Evolutionary conservation across 345 rosid species (phyloP), one percentile per base, ranked within the genome.

Genomic region (Rhodomyrtus tomentosa): DNA sequence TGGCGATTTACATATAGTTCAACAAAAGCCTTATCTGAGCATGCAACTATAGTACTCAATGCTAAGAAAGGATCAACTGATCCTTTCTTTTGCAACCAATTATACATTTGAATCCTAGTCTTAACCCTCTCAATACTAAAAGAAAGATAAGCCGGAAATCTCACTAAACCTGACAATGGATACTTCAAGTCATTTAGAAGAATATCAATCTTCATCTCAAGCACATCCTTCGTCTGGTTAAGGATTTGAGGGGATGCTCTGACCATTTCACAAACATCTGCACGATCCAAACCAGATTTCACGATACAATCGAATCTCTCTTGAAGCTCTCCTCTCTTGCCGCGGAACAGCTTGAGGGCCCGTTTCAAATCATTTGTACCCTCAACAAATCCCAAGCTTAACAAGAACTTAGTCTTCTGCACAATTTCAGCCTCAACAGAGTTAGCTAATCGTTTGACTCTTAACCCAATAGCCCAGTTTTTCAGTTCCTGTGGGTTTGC

Each of bases 231-330:
- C 48, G 86, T 86, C 87, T 89, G 91, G 86, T 87, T 92, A 52
- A 95, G 95, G 48, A 95, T 88, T 82, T 92, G 92, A 84, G 99
- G 99, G n/a, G 92, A 90, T 50, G 85, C 81, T 81, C 85, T 88
- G 51, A 96, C 86, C 91, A 96, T 93, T 84, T 87, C 59, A 1
- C 87, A 73, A 80, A 91, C 96, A 68, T 92, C 94, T 74, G 89
- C 89, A 86, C 82, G 86, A 68, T 91, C 93, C 88, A 95, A 83
- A 79, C 96, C 98, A 48, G 94, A 92, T 81, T 89, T 88, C 82
- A 93, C 85, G 15, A 96, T 81, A 53, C 90, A 93, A 88, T 96
- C 92, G 83, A 92, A 96, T 90, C 99, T 92, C 87, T 95, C 95
- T 50, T 90, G 98, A 80, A 96, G 89, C 84, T 96, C 93, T 18